phyloP scores from a whole-genome alignment of 768 basidiomycete genomes.

The Sistotremastrum niveocremeum region DNA sequence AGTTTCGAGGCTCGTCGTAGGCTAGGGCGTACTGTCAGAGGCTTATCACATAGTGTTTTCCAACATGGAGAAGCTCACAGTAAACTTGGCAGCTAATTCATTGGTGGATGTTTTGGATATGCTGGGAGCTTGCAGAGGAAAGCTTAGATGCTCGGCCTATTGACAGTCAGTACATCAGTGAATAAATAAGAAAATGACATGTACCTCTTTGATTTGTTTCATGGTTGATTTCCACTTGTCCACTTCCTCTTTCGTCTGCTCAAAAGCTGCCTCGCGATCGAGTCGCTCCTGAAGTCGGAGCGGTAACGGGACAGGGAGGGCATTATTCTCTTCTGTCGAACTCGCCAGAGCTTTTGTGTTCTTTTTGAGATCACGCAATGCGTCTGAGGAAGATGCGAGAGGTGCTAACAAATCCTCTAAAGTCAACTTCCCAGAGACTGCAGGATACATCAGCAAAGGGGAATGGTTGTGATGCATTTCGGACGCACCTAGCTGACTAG shows the following conservation, averaged over 20 bases:
- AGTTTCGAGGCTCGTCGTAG: constrained; percentile 73
- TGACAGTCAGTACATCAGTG: constrained; percentile 4
- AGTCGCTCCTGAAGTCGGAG: constrained; percentile 78
- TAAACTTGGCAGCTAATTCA: constrained; percentile 74
- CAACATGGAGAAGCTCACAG: constrained; percentile 28
- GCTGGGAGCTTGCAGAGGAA: constrained; percentile 62
- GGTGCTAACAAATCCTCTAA: constrained; percentile 69
- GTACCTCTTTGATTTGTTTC: constrained; percentile 79
- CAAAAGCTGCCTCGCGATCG: constrained; percentile 89
- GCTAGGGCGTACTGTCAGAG: constrained; percentile 28
- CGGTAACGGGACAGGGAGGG: constrained; percentile 74
- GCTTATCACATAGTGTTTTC: not conserved
- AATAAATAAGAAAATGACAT: constrained; percentile 4
- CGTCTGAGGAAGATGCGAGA: constrained; percentile 43
- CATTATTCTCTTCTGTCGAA: constrained; percentile 37
- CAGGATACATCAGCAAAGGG: constrained; percentile 2
- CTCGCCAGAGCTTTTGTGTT: constrained; percentile 49
- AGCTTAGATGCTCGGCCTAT: constrained; percentile 77
- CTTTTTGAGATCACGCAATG: constrained; percentile 53
- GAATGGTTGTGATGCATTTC: constrained; percentile 13
- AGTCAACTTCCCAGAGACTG: constrained; percentile 41
- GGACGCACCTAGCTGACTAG: too few species aligned
- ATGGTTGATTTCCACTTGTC: constrained; percentile 90
- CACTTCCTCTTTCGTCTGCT: constrained; percentile 82
- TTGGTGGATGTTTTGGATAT: constrained; percentile 49